Percentiles rank a stretch among this genome's conserved stretches.
These are phyloP conservation scores for Cyanodermella asteris DNA, from an alignment of 2,329 filamentous ascomycete species.

Conservation along the genomic window DNA sequence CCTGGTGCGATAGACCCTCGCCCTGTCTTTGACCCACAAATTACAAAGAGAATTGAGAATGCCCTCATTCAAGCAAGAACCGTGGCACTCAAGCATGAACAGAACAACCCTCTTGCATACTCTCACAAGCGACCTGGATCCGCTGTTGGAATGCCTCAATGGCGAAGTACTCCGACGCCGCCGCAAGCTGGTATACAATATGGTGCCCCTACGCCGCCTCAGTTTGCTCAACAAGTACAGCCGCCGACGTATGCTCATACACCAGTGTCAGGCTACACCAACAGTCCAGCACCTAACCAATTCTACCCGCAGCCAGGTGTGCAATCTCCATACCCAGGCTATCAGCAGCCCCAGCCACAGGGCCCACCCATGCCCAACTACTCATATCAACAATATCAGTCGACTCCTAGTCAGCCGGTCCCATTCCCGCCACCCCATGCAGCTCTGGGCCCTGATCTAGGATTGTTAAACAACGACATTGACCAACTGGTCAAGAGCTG, in stretches of 20 bases:
- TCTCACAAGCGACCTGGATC: conserved; percentile 17
- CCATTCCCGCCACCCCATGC: conserved; percentile 13
- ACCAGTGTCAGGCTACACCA: too few relatives aligned
- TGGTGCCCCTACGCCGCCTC: conserved; percentile 3
- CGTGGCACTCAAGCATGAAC: conserved; percentile 25
- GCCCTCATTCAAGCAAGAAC: conserved; percentile 66
- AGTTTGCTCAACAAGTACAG: background rate
- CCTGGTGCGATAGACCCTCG: conserved; percentile 82
- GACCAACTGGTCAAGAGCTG: conserved; percentile 52
- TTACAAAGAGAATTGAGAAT: conserved; percentile 80
- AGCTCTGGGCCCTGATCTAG: conserved; percentile 29
- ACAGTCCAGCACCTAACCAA: too few relatives aligned
- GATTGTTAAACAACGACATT: conserved; percentile 64
- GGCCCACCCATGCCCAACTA: conserved; percentile 4
- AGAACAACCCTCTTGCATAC: too few relatives aligned
- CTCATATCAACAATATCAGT: conserved; percentile 1
- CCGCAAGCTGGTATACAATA: conserved; percentile 23
- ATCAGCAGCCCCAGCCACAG: conserved; percentile 1
- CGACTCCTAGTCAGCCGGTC: conserved; percentile 2
- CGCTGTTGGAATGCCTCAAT: conserved; percentile 34
- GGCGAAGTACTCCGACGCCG: conserved; percentile 54
- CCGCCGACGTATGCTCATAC: too few relatives aligned
- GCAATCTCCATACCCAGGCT: conserved; percentile 1
- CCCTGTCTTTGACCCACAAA: conserved; percentile 73
- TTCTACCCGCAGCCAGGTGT: too few relatives aligned